Conservation (phyloP, 2,329 filamentous ascomycete genomes). For the Fusarium coffeatum region DNA sequence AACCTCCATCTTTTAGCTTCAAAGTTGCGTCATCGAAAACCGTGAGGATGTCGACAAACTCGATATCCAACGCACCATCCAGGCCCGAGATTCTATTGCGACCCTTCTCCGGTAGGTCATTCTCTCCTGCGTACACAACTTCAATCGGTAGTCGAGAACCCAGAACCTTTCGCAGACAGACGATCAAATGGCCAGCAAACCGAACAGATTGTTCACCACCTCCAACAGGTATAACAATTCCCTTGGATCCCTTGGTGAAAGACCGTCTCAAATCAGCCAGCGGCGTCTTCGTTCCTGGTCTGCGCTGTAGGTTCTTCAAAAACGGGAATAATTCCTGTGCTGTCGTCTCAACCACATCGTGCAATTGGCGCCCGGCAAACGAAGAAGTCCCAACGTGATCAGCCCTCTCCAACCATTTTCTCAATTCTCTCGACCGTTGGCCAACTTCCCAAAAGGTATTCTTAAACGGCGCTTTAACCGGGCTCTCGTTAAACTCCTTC, state of each 20-base stretch:
- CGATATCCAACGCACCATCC: constrained; percentile 25
- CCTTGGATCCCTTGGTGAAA: constrained; percentile 21
- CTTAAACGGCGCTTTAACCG: constrained; percentile 45
- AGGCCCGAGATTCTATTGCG: constrained; percentile 37
- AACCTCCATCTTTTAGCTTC: constrained; percentile 47
- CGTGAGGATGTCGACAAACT: constrained; percentile 49
- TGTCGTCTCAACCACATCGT: constrained; percentile 6
- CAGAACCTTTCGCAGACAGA: constrained; percentile 45
- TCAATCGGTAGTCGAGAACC: constrained; percentile 49
- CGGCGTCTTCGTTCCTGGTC: constrained; percentile 17
- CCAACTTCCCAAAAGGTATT: constrained; percentile 48
- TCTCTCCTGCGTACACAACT: constrained; percentile 51
- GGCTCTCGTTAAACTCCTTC: constrained; percentile 37
- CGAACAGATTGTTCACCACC: constrained; percentile 43
- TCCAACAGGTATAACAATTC: constrained; percentile 52
- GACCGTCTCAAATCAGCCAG: constrained; percentile 42
- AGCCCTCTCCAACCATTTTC: constrained; percentile 23
- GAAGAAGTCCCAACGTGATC: constrained; percentile 23
- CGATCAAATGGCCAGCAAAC: constrained; percentile 50
- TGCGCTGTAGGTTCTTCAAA: constrained; percentile 16
- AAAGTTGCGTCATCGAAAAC: constrained; percentile 50
- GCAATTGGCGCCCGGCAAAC: neutral
- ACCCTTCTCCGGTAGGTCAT: constrained; percentile 43
- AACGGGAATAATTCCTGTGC: constrained; percentile 43
- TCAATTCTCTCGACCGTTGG: constrained; percentile 33